Percentiles rank a stretch among this genome's conserved stretches.
Evolutionary conservation across 73 alveolate species (phyloP).

Genomic region (Paramecium octaurelia): DNA sequence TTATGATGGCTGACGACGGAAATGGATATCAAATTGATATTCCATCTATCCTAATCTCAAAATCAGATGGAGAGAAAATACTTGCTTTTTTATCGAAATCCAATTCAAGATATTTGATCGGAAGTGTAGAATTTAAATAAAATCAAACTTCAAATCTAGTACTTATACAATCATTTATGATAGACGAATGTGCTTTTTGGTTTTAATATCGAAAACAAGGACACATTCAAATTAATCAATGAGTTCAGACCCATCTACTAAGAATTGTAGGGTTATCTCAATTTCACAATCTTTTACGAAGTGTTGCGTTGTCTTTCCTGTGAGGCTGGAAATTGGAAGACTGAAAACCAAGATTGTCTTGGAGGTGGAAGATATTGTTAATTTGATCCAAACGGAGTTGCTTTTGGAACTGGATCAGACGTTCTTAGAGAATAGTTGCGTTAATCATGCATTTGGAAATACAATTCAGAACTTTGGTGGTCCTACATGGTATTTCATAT

Average conservation of each 20-base stretch:
- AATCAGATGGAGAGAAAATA: constrained; percentile 65
- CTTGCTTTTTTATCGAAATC: background rate
- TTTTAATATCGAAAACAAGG: constrained; percentile 69
- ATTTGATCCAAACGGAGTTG: constrained; percentile 66
- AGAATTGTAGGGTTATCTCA: constrained; percentile 25
- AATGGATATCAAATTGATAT: constrained; percentile 68
- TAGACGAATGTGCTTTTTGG: constrained; percentile 59
- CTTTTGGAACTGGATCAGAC: constrained; percentile 64
- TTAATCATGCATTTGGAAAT: constrained; percentile 64
- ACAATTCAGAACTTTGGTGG: background rate
- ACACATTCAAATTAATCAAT: constrained; percentile 58
- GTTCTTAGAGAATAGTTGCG: constrained; percentile 65
- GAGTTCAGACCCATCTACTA: constrained; percentile 60
- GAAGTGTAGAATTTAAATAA: constrained; percentile 56
- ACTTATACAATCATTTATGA: constrained; percentile 46
- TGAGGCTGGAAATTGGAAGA: background rate
- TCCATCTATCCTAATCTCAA: constrained; percentile 71
- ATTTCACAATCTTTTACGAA: constrained; percentile 50
- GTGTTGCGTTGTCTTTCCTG: background rate
- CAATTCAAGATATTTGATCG: background rate
- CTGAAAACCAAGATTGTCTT: constrained; percentile 63
- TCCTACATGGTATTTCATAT: constrained; percentile 30
- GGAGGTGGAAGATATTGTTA: constrained; percentile 78
- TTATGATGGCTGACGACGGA: constrained; percentile 77
- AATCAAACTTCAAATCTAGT: constrained; percentile 61